phyloP scores from a whole-genome alignment of 108 stramenopile species.

The Bacterosira constricta region DNA sequence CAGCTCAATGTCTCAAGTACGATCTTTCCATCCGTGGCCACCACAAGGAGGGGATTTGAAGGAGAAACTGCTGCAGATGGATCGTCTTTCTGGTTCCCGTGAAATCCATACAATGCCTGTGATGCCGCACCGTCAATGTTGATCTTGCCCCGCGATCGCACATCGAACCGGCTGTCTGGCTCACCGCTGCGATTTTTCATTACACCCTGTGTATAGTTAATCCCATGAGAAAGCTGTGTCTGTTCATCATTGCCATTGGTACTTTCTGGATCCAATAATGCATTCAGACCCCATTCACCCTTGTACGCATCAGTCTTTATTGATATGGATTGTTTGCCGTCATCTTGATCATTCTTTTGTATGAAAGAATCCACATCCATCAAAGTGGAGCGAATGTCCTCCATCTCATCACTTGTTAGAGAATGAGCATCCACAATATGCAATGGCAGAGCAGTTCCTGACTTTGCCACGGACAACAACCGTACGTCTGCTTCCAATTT shows the following conservation, averaged over 20 bases:
- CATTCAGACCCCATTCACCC: neutral
- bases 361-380: constrained; percentile 34
- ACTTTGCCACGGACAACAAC: constrained; percentile 47
- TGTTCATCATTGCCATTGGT: neutral
- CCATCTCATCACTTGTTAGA: constrained; percentile 23
- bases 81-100: constrained; percentile 15
- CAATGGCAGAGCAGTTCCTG: neutral
- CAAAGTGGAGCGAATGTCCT: constrained; percentile 3
- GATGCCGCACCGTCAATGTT: constrained; percentile 74
- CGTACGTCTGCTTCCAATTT: constrained; percentile 84
- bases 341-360: constrained; percentile 5
- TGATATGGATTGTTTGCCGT: constrained; percentile 24
- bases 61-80: neutral
- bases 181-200: constrained; percentile 83
- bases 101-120: constrained; percentile 80
- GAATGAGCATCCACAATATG: constrained; percentile 32
- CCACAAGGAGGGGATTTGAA: constrained; percentile 55
- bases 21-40: constrained; percentile 62
- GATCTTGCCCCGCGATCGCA: constrained; percentile 71
- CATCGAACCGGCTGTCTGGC: constrained; percentile 88
- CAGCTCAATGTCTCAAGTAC: constrained; percentile 81
- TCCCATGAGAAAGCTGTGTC: constrained; percentile 2
- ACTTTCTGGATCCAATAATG: neutral
- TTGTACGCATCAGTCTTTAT: constrained; percentile 44
- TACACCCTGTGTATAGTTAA: constrained; percentile 64